Percentiles rank a stretch among this genome's conserved stretches.
Evolutionary conservation across 495 filamentous ascomycete species (phyloP).

Genomic region (Penicillium dipodomyicola): DNA sequence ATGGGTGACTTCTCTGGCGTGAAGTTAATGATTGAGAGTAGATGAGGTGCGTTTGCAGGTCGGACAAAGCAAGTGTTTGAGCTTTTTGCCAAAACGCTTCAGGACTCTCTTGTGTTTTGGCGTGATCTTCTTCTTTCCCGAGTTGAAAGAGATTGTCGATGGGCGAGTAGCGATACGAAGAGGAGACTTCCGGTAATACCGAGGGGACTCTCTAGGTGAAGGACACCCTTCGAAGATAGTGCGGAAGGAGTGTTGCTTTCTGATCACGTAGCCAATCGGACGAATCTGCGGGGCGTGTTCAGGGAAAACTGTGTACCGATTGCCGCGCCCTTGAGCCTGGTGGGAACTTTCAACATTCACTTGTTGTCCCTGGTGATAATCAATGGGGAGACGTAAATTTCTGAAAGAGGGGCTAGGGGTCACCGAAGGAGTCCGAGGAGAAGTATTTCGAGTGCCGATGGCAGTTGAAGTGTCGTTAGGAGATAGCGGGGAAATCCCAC

Average conservation of each 20-base stretch:
- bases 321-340: neutral
- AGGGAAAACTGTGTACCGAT: neutral
- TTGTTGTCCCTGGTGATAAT: neutral
- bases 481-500: neutral
- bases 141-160: neutral
- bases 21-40: neutral
- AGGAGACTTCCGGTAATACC: neutral
- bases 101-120: neutral
- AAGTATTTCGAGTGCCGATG: neutral
- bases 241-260: neutral
- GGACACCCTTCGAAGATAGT: neutral
- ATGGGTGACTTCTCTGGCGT: neutral
- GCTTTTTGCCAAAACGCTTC: neutral
- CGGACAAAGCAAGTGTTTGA: neutral
- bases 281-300: neutral
- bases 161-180: neutral
- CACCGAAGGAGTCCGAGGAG: neutral
- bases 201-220: neutral
- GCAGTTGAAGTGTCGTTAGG: neutral
- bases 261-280: neutral
- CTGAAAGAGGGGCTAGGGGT: neutral
- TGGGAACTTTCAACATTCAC: no score
- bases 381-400: neutral
- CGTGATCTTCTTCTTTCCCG: neutral
- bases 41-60: neutral